Percentiles rank a stretch among this genome's conserved stretches.
These are phyloP conservation scores for Diplogelasinospora grovesii DNA, from an alignment of 495 filamentous ascomycete genomes.

Conservation along the genomic window DNA sequence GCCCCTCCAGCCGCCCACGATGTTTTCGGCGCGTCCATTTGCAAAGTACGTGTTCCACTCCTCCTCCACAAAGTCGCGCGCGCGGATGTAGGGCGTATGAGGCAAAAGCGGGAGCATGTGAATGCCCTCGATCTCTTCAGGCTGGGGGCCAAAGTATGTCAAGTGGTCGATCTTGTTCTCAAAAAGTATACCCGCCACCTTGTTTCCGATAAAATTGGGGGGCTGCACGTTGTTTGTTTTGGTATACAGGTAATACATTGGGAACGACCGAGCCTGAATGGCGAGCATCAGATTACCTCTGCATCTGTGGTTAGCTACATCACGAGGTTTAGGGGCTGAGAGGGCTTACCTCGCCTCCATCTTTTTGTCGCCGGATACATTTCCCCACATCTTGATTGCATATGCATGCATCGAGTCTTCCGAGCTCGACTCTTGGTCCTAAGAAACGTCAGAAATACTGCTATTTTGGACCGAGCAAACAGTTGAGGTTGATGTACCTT, in stretches of 20 bases:
- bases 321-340: neutral
- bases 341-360: slow-evolving; percentile 64
- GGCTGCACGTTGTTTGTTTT: slow-evolving; percentile 70
- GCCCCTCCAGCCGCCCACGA: slow-evolving; percentile 75
- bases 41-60: slow-evolving; percentile 82
- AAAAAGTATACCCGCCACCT: slow-evolving; percentile 87
- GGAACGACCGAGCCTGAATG: slow-evolving; percentile 60
- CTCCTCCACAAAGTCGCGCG: slow-evolving; percentile 62
- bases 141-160: slow-evolving; percentile 80
- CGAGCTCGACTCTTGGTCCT: slow-evolving; percentile 80
- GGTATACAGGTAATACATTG: slow-evolving; percentile 75
- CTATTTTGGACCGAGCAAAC: neutral
- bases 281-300: slow-evolving; percentile 76
- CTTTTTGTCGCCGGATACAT: slow-evolving; percentile 61
- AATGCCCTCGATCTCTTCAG: slow-evolving; percentile 87
- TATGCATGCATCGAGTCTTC: slow-evolving; percentile 90
- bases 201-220: slow-evolving; percentile 69
- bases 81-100: slow-evolving; percentile 58
- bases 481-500: slow-evolving; percentile 40
- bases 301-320: neutral
- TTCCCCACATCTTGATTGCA: slow-evolving; percentile 91
- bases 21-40: slow-evolving; percentile 50
- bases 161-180: slow-evolving; percentile 96
- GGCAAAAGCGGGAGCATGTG: slow-evolving; percentile 93
- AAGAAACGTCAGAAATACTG: neutral